Evolutionary conservation across 352 stramenopile species (phyloP).

Genomic region (Phytophthora tentaculata): DNA sequence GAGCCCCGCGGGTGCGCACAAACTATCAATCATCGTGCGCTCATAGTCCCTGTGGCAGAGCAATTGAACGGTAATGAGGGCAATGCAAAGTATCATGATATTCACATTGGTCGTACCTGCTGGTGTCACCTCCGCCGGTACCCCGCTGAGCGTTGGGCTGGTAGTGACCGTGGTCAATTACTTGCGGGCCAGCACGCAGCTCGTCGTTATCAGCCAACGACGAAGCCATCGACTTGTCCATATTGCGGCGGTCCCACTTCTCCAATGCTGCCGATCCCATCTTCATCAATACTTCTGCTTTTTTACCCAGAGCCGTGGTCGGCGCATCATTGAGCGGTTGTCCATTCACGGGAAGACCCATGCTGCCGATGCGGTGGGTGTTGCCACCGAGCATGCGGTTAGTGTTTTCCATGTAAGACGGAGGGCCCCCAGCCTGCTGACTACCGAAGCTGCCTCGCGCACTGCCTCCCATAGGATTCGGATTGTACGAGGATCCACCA

Average conservation of each 20-base stretch:
- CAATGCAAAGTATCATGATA: slow-evolving; percentile 3
- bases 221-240: slow-evolving; percentile 92
- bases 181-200: slow-evolving; percentile 60
- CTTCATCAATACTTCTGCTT: slow-evolving; percentile 82
- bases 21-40: slow-evolving; percentile 83
- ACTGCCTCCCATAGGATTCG: slow-evolving; percentile 27
- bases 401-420: slow-evolving; percentile 63
- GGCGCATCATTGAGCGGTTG: slow-evolving; percentile 49
- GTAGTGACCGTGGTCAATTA: slow-evolving; percentile 81
- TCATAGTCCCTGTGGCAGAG: slow-evolving; percentile 72
- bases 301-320: slow-evolving; percentile 75
- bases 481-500: slow-evolving; percentile 39
- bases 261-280: slow-evolving; percentile 80
- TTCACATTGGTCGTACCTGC: slow-evolving; percentile 46
- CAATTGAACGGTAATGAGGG: slow-evolving; percentile 5
- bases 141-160: slow-evolving; percentile 69
- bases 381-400: slow-evolving; percentile 59
- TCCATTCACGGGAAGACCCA: slow-evolving; percentile 58
- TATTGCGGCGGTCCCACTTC: slow-evolving; percentile 88
- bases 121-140: slow-evolving; percentile 75
- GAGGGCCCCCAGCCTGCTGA: slow-evolving; percentile 21
- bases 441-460: slow-evolving; percentile 25
- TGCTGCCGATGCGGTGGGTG: slow-evolving; percentile 44
- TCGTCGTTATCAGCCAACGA: slow-evolving; percentile 89
- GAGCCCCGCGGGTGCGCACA: slow-evolving; percentile 79